Conservation (phyloP, 129 eudicot species). For the Arctium lappa region DNA sequence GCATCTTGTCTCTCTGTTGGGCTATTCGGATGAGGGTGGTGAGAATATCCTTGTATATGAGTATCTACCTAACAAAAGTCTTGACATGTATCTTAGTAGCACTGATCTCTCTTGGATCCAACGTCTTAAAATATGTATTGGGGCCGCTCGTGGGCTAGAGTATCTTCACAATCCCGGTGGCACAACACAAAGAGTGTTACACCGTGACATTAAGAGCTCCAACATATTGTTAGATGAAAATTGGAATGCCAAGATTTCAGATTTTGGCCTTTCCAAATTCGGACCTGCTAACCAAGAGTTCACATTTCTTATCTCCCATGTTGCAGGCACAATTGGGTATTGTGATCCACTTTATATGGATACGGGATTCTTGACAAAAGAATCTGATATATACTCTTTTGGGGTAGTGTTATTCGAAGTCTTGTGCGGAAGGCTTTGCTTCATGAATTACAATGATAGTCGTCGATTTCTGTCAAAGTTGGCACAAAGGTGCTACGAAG, state of each 20-base stretch:
- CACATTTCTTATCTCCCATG: not conserved
- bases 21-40: not conserved
- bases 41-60: not conserved
- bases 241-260: not conserved
- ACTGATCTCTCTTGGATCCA: not conserved
- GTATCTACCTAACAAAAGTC: not conserved
- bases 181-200: not conserved
- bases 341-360: not conserved
- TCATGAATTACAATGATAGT: not conserved
- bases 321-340: not conserved
- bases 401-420: constrained; percentile 5
- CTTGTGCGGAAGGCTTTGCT: not conserved
- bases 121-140: not conserved
- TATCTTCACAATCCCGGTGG: not conserved
- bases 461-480: not conserved
- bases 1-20: not conserved
- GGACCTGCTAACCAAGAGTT: not conserved
- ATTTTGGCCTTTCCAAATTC: not conserved
- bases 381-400: not conserved
- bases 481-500: not conserved
- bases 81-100: constrained; percentile 14
- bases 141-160: not conserved
- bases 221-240: not conserved
- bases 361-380: not conserved
- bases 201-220: not conserved